A percentile compares a stretch with the other conserved stretches of the same genome.
These are phyloP conservation scores for Discostella stelligeroides DNA, from an alignment of 108 stramenopile genomes.

Conservation along the genomic window DNA sequence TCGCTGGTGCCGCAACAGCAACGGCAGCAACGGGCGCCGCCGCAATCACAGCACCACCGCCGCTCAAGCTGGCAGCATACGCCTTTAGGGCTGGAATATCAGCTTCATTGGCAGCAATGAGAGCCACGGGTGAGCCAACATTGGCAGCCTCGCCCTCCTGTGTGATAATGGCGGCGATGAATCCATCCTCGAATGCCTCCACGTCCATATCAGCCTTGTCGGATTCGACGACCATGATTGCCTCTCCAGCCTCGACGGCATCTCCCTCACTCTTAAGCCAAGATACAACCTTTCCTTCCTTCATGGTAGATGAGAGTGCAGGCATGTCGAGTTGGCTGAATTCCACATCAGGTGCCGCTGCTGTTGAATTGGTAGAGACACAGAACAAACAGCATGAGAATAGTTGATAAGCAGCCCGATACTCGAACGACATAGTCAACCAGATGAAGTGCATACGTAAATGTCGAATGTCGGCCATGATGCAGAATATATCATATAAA, in stretches of 20 bases:
- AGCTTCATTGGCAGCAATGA: slow-evolving; percentile 82
- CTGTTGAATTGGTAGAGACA: slow-evolving; percentile 1
- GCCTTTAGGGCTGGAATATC: slow-evolving; percentile 84
- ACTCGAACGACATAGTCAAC: too few relatives aligned
- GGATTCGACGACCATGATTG: slow-evolving; percentile 96
- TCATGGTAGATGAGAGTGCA: slow-evolving; percentile 98
- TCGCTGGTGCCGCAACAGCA: slow-evolving; percentile 59
- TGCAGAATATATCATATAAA: too few relatives aligned
- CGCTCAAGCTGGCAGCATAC: slow-evolving; percentile 66
- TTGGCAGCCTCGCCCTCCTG: slow-evolving; percentile 88
- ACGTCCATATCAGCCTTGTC: slow-evolving; percentile 99
- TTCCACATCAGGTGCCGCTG: slow-evolving; percentile 63
- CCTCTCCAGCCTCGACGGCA: slow-evolving; percentile 89
- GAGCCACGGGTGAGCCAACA: slow-evolving; percentile 92
- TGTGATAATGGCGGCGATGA: slow-evolving; percentile 92
- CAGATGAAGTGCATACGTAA: too few relatives aligned
- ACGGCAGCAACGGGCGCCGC: slow-evolving; percentile 55
- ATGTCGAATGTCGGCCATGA: too few relatives aligned
- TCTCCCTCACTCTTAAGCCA: slow-evolving; percentile 96
- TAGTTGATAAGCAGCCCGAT: neutral
- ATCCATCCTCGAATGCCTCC: slow-evolving; percentile 96
- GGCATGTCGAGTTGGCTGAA: slow-evolving; percentile 95
- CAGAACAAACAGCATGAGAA: neutral
- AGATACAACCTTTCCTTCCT: slow-evolving; percentile 95
- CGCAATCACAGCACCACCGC: slow-evolving; percentile 56